phyloP scores from a whole-genome alignment of 257 asterid genomes.

The Nicotiana benthamiana region DNA sequence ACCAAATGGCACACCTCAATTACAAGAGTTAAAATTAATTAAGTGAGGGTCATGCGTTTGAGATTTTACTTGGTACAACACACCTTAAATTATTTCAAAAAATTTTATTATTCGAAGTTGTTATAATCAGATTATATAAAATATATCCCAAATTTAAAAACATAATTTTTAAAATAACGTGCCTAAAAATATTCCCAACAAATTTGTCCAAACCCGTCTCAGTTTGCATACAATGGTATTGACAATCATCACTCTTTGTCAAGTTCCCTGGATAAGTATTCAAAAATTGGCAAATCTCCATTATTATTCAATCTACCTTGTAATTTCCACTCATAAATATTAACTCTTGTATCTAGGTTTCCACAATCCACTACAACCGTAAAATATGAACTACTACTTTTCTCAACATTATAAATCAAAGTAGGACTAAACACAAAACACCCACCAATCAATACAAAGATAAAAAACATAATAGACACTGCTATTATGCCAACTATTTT shows the following conservation, averaged over 20 bases:
- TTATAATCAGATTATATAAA: too few relatives aligned
- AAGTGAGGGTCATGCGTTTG: too few relatives aligned
- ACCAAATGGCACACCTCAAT: too few relatives aligned
- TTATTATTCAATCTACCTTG: constrained; percentile 12
- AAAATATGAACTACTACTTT: constrained; percentile 25
- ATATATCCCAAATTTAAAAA: too few relatives aligned
- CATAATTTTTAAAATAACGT: too few relatives aligned
- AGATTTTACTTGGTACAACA: too few relatives aligned
- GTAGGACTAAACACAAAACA: constrained; percentile 17
- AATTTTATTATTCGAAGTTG: too few relatives aligned
- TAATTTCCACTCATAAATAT: constrained; percentile 52
- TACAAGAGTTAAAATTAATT: too few relatives aligned
- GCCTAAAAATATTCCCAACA: constrained; percentile 48
- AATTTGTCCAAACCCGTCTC: constrained; percentile 73
- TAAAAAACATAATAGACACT: constrained; percentile 23
- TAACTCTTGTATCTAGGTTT: constrained; percentile 74
- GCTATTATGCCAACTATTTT: constrained; percentile 22
- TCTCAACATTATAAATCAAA: constrained; percentile 5
- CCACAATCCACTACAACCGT: constrained; percentile 87
- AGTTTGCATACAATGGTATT: constrained; percentile 39
- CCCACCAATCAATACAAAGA: constrained; percentile 26
- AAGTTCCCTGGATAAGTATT: constrained; percentile 43
- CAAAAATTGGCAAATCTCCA: constrained; percentile 50
- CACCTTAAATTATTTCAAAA: too few relatives aligned
- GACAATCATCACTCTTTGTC: too few relatives aligned